Evolutionary conservation across 805 yeast species (phyloP), one percentile per base, ranked within the genome.

Genomic region (Lachancea dasiensis): DNA sequence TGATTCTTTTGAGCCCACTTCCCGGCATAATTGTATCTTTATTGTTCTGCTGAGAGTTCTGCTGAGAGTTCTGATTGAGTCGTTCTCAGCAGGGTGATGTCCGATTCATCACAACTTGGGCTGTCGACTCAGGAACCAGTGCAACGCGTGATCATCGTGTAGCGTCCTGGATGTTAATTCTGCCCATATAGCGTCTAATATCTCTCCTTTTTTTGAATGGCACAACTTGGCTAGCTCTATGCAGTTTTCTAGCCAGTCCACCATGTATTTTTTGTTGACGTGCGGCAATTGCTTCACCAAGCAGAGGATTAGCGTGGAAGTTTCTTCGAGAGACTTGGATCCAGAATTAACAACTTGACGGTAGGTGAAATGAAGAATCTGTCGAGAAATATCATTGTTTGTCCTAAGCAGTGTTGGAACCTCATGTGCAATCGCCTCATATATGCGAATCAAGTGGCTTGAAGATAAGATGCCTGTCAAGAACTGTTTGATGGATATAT

Each of bases 51-150:
- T n/a, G n/a, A n/a, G n/a, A n/a, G n/a, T n/a, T n/a, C n/a, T n/a
- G n/a, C n/a, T n/a, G n/a, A n/a, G n/a, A n/a, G n/a, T n/a, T n/a
- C n/a, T n/a, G n/a, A n/a, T n/a, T n/a, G n/a, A n/a, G n/a, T n/a
- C n/a, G n/a, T n/a, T n/a, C n/a, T n/a, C n/a, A n/a, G n/a, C n/a
- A n/a, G n/a, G n/a, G n/a, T n/a, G n/a, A n/a, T n/a, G n/a, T n/a
- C n/a, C 31, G 13, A 15, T 6, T 15, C 16, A 6, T 30, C 16
- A 30, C 6, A 30, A 17, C 17, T 4, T 48, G 40, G 11, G 37
- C 36, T 6, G 47, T 27, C 3, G 37, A 36, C 13, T 38, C 39
- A 31, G 57, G 60, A 62, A 58, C 62, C 62, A 58, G 19, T 44
- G 41, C 6, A 57, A 34, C 1, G 56, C 54, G 11, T 23, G 19